Evolutionary conservation across 306 rosid species (phyloP).

Genomic region (Quercus gilva): DNA sequence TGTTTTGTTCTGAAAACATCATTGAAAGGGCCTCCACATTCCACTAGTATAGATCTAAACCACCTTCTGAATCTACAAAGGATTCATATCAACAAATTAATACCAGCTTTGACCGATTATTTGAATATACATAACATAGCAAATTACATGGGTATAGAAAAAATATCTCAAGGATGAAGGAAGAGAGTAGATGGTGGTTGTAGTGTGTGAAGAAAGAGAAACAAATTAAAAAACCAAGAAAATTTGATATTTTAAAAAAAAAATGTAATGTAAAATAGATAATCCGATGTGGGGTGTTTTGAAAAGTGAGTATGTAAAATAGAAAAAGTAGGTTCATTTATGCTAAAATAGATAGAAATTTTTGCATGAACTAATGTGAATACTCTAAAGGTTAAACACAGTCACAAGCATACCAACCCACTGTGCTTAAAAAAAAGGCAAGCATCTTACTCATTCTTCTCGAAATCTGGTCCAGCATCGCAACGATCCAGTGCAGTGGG

Average conservation of each 20-base stretch:
- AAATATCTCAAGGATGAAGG: too few relatives aligned
- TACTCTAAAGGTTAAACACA: background rate
- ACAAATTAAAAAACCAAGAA: too few relatives aligned
- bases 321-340: too few relatives aligned
- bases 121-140: background rate
- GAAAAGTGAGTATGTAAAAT: too few relatives aligned
- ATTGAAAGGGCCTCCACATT: constrained; percentile 63
- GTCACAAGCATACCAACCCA: constrained; percentile 2
- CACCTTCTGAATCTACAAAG: constrained; percentile 79
- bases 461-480: constrained; percentile 93
- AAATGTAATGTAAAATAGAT: too few relatives aligned
- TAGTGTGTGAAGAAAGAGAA: too few relatives aligned
- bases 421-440: constrained; percentile 28
- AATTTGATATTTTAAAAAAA: too few relatives aligned
- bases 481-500: constrained; percentile 81
- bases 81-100: constrained; percentile 12
- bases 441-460: constrained; percentile 63
- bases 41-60: constrained; percentile 72
- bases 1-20: constrained; percentile 80
- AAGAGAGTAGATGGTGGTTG: too few relatives aligned
- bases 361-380: too few relatives aligned
- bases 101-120: background rate
- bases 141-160: background rate
- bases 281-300: too few relatives aligned
- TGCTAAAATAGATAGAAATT: too few relatives aligned